A percentile compares a stretch with the other conserved stretches of the same genome.
Evolutionary conservation across 805 yeast species (phyloP).

Genomic region (Candida orba): DNA sequence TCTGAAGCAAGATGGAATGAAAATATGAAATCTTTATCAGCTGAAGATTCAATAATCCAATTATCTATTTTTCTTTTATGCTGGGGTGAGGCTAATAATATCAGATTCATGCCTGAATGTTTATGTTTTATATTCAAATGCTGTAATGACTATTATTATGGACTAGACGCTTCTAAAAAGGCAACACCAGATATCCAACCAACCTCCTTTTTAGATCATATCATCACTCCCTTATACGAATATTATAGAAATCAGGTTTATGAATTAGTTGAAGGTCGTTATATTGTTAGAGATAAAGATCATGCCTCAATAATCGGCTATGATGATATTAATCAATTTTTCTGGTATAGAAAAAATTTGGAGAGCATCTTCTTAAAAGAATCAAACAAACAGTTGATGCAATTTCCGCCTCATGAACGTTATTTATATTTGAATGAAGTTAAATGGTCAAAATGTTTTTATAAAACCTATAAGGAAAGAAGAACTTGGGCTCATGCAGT

Average conservation of each 20-base stretch:
- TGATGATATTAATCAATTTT: conserved; percentile 83
- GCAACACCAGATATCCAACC: conserved; percentile 23
- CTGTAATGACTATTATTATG: conserved; percentile 59
- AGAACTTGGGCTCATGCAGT: conserved; percentile 73
- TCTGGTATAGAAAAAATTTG: conserved; percentile 75
- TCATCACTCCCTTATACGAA: conserved; percentile 68
- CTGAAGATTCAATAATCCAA: conserved; percentile 54
- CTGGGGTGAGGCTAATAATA: conserved; percentile 89
- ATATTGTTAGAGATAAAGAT: conserved; percentile 47
- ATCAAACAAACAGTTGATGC: conserved; percentile 25
- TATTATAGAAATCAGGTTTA: conserved; percentile 51
- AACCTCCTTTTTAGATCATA: conserved; percentile 51
- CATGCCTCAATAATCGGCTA: conserved; percentile 72
- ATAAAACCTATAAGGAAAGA: conserved; percentile 67
- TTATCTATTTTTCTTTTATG: conserved; percentile 62
- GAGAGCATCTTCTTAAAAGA: conserved; percentile 43
- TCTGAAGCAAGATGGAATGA: conserved; percentile 44
- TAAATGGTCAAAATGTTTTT: conserved; percentile 60
- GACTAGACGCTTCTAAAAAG: conserved; percentile 32
- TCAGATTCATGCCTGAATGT: conserved; percentile 87
- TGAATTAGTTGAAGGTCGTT: conserved; percentile 35
- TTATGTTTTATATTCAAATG: conserved; percentile 79
- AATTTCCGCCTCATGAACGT: conserved; percentile 46
- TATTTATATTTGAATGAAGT: conserved; percentile 47
- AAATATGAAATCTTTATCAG: conserved; percentile 41